phyloP scores from a whole-genome alignment of 768 basidiomycete genomes.

The Collybia sordida region DNA sequence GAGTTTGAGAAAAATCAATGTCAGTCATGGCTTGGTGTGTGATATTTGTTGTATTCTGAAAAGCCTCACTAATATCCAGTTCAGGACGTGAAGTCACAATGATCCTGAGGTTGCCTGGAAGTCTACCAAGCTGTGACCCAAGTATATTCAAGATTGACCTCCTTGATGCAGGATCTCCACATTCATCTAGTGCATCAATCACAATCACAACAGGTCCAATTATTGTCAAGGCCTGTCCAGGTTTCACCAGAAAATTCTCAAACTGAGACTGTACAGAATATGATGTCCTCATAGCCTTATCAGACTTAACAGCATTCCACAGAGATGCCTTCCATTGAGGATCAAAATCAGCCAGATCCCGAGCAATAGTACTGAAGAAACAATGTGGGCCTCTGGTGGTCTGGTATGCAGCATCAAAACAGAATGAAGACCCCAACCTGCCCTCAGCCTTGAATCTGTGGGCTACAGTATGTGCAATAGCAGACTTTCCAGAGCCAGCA shows the following conservation, averaged over 20 bases:
- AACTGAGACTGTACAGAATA: conserved; percentile 13
- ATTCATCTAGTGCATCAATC: conserved; percentile 37
- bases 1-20: not conserved
- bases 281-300: conserved; percentile 7
- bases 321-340: conserved; percentile 1
- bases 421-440: conserved; percentile 32
- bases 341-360: conserved; percentile 22
- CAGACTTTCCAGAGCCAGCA: no score
- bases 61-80: conserved; percentile 17
- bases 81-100: conserved; percentile 31
- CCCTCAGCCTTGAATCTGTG: conserved; percentile 12
- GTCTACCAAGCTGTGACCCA: conserved; percentile 4
- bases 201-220: conserved; percentile 23
- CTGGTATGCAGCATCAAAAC: conserved; percentile 22
- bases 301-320: not conserved
- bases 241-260: no score
- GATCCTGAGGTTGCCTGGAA: conserved; percentile 28
- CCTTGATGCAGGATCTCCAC: conserved; percentile 18
- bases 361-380: conserved; percentile 30
- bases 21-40: not conserved
- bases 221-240: conserved; percentile 7
- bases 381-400: conserved; percentile 16
- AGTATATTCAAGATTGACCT: conserved; percentile 20
- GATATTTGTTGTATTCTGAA: conserved; percentile 1
- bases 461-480: conserved; percentile 33